Evolutionary conservation across 352 stramenopile species (phyloP), one percentile per base, ranked within the genome.

Genomic region (Phytopythium delawarense): DNA sequence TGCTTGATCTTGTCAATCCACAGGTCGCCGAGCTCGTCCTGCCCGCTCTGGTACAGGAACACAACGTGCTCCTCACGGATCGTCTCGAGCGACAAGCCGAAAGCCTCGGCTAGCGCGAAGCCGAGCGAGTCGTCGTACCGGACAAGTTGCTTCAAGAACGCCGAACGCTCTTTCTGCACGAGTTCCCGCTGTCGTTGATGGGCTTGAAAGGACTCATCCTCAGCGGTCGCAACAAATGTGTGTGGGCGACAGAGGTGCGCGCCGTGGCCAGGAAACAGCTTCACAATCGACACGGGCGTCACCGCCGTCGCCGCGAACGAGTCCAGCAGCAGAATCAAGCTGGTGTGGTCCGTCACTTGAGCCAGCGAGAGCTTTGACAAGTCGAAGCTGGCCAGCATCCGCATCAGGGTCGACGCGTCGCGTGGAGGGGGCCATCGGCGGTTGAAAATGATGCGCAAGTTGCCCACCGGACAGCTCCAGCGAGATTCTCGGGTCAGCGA

Each of bases 51-150:
- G 61, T 93, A 95, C 62, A 95, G 68, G 54, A 91, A 92, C 30
- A 95, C 39, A 23, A 91, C 79, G 40, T 93, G 78, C 57, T 91
- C 83, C 76, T 92, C 81, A 28, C 81, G 81, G 62, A 95, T 87
- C 30, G 80, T 67, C 23, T 93, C 80, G 15, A 88, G 71, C n/a
- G 82, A 78, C 25, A 93, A 51, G 21, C 74, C 67, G 63, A 95
- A 92, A n/a, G 82, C 70, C n/a, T 91, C 72, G 1, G 84, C 83
- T 15, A 95, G 67, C 4, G 75, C 64, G 59, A 92, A 88, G 0
- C 81, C 86, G 4, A 92, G 53, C 0, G 61, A 59, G 53, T 91
- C 80, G 56, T 93, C 79, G 56, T 87, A 69, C 40, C 79, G 79
- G 16, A 95, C 63, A 35, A 95, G 72, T 35, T 91, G 68, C 54